Evolutionary conservation across 1,284 basidiomycete species (phyloP), one percentile per base, ranked within the genome.

Genomic region (Porogramme epimiltina): DNA sequence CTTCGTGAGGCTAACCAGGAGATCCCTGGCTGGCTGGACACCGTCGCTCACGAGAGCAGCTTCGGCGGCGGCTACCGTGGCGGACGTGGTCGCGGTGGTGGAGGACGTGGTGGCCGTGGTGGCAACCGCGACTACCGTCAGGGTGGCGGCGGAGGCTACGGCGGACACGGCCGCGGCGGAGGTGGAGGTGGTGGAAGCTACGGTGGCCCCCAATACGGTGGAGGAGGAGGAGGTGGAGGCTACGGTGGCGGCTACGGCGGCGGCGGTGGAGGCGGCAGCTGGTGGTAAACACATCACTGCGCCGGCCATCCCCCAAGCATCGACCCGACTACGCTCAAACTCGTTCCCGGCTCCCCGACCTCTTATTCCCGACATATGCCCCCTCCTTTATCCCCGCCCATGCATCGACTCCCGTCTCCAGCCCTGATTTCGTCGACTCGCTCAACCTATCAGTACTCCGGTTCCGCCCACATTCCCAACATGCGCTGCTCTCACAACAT

Each of bases 1-100:
- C 84, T 99, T 47, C 87, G 92, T 55, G 96, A 98, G 73, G 96
- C 96, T 42, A 96, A 99, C 73, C 97, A 99, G 73, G 95, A 97
- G 55, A 88, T 95, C 48, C 95, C 95, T 3, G 59, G 70, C n/a
- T 99, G 95, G 95, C 80, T 98, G 50, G 91, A 95, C 68, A 85
- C 86, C 22, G 87, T 97, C 49, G 87, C 89, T 3, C 83, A 88
- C 52, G 95, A 98, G 75, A 78, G 84, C 40, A 79, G 87, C 45
- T 95, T 89, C 66, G 85, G 87, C 18, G 77, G 84, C 42, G 67
- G 73, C 39, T 78, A 67, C 60, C 74, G 81, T n/a, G 78, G 83
- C 36, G 74, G 84, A 33, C 68, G 79, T 50, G 72, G 82, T 46
- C 73, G 83, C 60, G 80, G 87, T 47, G 77, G 88, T 25, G 72